Conservation (phyloP, 306 rosid genomes). For the Ammopiptanthus mongolicus region DNA sequence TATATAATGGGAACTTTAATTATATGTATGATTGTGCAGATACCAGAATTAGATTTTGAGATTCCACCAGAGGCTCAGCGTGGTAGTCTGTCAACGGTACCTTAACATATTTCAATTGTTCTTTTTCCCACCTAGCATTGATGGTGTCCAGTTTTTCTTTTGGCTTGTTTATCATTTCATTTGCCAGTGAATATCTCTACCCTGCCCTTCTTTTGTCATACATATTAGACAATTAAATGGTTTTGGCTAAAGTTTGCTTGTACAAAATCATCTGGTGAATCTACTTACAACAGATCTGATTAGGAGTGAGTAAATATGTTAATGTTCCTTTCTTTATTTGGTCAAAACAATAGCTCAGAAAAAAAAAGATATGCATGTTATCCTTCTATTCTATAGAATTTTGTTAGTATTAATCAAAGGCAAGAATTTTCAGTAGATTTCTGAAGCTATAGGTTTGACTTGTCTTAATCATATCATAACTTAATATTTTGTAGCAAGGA, state of each 20-base stretch:
- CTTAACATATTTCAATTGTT: conserved; percentile 7
- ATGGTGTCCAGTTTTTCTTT: neutral
- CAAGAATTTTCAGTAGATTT: conserved; percentile 4
- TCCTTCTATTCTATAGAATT: neutral
- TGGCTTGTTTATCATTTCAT: neutral
- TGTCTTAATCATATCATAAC: neutral
- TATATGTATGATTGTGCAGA: conserved; percentile 46
- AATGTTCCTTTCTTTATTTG: neutral
- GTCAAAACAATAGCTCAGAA: neutral
- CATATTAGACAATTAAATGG: neutral
- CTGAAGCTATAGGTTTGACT: neutral
- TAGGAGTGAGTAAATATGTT: neutral
- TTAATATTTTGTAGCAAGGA: conserved; percentile 5
- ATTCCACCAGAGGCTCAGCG: conserved; percentile 95
- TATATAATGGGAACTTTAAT: neutral
- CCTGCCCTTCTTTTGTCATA: neutral
- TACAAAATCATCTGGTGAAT: neutral
- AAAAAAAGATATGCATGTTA: neutral
- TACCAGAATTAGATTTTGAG: conserved; percentile 90
- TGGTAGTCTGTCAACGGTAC: conserved; percentile 88
- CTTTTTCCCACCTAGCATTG: neutral
- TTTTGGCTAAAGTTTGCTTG: neutral
- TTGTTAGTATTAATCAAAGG: neutral
- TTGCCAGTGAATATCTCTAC: neutral
- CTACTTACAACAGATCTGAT: neutral